phyloP scores from a whole-genome alignment of 139 green algal species.

The Coccomyxa sp. region DNA sequence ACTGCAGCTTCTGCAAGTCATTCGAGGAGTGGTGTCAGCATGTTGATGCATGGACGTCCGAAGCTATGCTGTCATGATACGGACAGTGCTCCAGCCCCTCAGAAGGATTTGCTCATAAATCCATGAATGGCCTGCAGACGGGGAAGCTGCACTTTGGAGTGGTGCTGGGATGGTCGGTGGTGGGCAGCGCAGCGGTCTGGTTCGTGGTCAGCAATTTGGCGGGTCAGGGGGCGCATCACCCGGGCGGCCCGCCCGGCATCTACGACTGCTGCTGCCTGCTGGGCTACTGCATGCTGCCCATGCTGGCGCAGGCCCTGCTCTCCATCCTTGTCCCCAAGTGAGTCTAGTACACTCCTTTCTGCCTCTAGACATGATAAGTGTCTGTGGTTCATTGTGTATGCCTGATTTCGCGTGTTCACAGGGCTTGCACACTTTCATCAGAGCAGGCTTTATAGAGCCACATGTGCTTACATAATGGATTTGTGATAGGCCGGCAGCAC shows the following conservation, averaged over 20 bases:
- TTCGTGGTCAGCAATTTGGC: slow-evolving; percentile 43
- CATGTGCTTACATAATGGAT: not conserved
- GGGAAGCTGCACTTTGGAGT: slow-evolving; percentile 94
- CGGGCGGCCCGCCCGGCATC: slow-evolving; percentile 61
- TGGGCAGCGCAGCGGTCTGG: slow-evolving; percentile 76
- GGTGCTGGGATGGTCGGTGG: slow-evolving; percentile 88
- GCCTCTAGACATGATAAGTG: not conserved
- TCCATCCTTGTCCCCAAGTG: slow-evolving; percentile 74
- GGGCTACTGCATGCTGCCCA: slow-evolving; percentile 86
- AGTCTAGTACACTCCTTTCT: not conserved
- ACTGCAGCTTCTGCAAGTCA: not conserved
- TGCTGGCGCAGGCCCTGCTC: slow-evolving; percentile 62
- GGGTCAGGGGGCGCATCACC: slow-evolving; percentile 25
- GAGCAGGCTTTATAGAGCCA: not conserved
- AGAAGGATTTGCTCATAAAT: no score
- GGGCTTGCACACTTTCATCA: not conserved
- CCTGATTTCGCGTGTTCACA: not conserved
- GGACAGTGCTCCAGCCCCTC: not conserved
- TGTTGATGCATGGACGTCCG: not conserved
- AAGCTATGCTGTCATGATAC: not conserved
- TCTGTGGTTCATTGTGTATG: not conserved
- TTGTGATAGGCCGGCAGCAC: no score
- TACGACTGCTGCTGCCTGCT: slow-evolving; percentile 85
- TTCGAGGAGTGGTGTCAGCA: not conserved
- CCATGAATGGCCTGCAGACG: no score